A percentile compares a stretch with the other conserved stretches of the same genome.
Evolutionary conservation across 768 basidiomycete genomes (phyloP).

Genomic region (Paxillus ammoniavirescens): DNA sequence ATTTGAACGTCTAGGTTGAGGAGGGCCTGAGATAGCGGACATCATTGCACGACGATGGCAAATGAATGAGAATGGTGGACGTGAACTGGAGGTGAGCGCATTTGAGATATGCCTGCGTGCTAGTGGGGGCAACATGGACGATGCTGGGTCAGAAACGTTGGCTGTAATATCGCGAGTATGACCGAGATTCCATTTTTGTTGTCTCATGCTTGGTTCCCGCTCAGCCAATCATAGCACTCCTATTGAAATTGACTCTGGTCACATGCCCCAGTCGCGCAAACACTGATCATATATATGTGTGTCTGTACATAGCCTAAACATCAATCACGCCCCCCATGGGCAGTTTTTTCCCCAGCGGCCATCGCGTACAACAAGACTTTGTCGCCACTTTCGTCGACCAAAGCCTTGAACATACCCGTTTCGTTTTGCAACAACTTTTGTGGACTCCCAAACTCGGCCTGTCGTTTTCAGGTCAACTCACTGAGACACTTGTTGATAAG

Average conservation of each 20-base stretch:
- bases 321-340: too few relatives aligned
- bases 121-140: conserved; percentile 18
- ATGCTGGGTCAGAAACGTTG: background rate
- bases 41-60: conserved; percentile 59
- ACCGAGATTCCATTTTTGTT: background rate
- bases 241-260: background rate
- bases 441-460: conserved; percentile 54
- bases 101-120: conserved; percentile 15
- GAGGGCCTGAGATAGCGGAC: conserved; percentile 49
- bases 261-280: background rate
- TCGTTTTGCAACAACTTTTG: conserved; percentile 47
- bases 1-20: conserved; percentile 22
- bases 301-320: too few relatives aligned
- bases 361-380: conserved; percentile 46
- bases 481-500: background rate
- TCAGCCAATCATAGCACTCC: background rate
- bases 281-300: background rate
- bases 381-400: conserved; percentile 58
- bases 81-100: conserved; percentile 1
- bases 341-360: conserved; percentile 9
- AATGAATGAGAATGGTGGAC: background rate
- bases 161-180: too few relatives aligned
- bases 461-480: background rate
- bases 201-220: background rate
- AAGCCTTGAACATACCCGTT: conserved; percentile 44